Base-by-base conservation (phyloP, 495 filamentous ascomycete genomes). In the Aspergillus homomorphus region DNA sequence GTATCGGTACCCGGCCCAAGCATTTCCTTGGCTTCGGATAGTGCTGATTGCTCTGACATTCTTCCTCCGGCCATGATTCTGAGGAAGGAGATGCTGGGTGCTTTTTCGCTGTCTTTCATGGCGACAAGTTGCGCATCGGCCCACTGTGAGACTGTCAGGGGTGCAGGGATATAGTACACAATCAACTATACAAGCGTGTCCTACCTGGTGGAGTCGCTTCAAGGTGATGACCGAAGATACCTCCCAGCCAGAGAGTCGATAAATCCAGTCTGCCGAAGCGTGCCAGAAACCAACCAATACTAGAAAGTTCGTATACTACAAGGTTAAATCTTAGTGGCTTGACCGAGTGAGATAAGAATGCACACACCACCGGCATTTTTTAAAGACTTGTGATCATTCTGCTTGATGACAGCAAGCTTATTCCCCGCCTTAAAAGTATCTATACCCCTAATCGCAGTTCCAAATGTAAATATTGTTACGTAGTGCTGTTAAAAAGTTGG, bases 11-110 rank as follows among this genome's bases (percentile, higher is more conserved):
- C 46, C 4, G 46, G 46, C 16, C 46, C 46, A 1, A 50, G 22
- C 46, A 50, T 50, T 22, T 50, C 46, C 16, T 50, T 50, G 16
- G 46, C 46, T 50, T 50, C 46, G 1, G 46, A 50, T 6, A 50
- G 22, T 6, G 46, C 46, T 12, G 46, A 28, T n/a, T 50, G 22
- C 46, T 50, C 46, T 10, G 46, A n/a, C 22, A 50, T 28, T 28
- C 46, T 26, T 2, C 15, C 21, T 9, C 16, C 21, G 1, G 46
- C 20, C 46, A 50, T 50, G 1, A 50, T 22, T 50, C 28, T 50
- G 2, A 50, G 46, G 22, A 50, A 50, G 2, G 46, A 50, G 3
- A 50, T 21, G 22, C 46, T 16, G 8, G 46, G 22, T 26, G 22
- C 46, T 15, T 50, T 50, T n/a, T 50, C 46, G 22, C 21, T 50